Evolutionary conservation across 768 basidiomycete genomes (phyloP), one percentile per base, ranked within the genome.

Genomic region (Pholiota microspora): DNA sequence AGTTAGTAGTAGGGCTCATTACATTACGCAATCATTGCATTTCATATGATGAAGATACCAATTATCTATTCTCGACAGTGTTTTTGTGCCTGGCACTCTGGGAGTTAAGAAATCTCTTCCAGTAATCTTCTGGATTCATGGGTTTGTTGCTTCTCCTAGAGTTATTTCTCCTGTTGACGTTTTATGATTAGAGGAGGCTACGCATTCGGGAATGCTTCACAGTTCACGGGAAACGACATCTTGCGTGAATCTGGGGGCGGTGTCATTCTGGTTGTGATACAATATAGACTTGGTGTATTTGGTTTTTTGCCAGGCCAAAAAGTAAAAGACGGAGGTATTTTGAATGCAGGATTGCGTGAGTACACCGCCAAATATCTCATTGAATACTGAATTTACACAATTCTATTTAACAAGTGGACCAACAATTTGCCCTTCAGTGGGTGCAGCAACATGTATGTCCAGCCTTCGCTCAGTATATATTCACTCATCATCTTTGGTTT

Each of bases 331-430:
- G 65, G 65, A 8, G 81, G 81, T 7, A 71, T 58, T 3, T 59
- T 79, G 47, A 82, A 82, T 49, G 79, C 76, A 7, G 80, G 79
- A 27, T 59, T 82, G 42, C 64, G 80, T 81, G 56, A 49, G 78
- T 23, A 12, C 12, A 31, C 29, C 29, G 7, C n/a, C n/a, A n/a
- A n/a, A n/a, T n/a, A n/a, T 12, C 12, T 31, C 12, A 12, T 31
- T 12, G 12, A 12, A 12, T 6, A 31, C 29, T 12, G 29, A 31
- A 31, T 31, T 31, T 6, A 31, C 29, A 31, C 7, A 31, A 6
- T 31, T 31, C 5, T 25, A 9, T 40, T 10, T 16, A 2, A 23
- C 68, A 25, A 77, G 76, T 76, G 57, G 77, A 78, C 51, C 76
- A 78, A 57, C 65, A 75, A 28, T 74, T 73, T 54, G 76, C 76